Evolutionary conservation across 148 eudicot genomes (phyloP), one percentile per base, ranked within the genome.

Genomic region (Rhododendron henanense): DNA sequence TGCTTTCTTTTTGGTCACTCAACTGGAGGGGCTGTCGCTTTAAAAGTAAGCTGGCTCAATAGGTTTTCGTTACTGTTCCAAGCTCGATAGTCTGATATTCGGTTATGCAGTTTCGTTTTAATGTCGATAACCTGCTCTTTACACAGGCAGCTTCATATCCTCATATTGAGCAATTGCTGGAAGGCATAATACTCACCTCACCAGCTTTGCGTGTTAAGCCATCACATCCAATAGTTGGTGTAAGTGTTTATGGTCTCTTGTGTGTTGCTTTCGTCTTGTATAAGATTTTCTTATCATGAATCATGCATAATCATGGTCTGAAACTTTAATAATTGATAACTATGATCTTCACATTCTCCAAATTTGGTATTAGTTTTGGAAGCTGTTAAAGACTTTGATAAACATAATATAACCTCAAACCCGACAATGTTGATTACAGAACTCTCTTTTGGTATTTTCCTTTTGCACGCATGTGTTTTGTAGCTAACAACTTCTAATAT

Each of bases 1-100:
- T 95, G 96, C 90, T 96, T 96, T 86, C 90, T 94, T 37, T 96
- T 91, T 92, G 99, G 99, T 88, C 99, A 96, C 87, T 96, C 99
- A 74, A 96, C 99, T 79, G 99, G 99, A 85, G 99, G 96, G 41
- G 94, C 99, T 67, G 94, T 96, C 50, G 93, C 93, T 85, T 85
- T 96, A 83, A 95, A 96, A 93, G 99, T 96, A 83, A 73, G 77
- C 84, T 67, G 45, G 57, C 45, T 63, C 19, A 57, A 48, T 21
- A 28, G 13, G 39, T 79, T 37, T 84, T 1, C 7, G 5, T 21
- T 47, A 10, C 61, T 53, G 61, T 69, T 75, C 39, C 14, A 83
- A 48, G 59, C 13, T 78, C 25, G 73, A 82, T 33, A 25, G 39
- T 31, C 31, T 31, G 31, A 59, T 45, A 7, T 39, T 18, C 23